Percentiles rank a stretch among this genome's conserved stretches.
Evolutionary conservation across 148 eudicot species (phyloP).

Genomic region (Rhododendron vialii): DNA sequence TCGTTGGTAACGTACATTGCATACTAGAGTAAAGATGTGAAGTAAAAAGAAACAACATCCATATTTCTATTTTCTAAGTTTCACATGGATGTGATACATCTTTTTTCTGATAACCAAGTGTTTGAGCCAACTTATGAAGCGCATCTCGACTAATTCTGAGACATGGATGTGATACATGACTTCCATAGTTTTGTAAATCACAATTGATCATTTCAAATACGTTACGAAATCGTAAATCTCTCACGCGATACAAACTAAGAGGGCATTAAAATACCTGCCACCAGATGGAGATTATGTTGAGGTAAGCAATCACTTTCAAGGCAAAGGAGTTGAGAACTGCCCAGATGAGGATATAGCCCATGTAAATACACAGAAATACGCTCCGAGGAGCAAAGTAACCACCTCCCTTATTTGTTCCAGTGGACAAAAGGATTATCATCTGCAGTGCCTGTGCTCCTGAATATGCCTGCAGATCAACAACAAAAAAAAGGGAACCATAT

Average conservation of each 20-base stretch:
- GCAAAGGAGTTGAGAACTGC: constrained; percentile 66
- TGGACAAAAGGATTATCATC: constrained; percentile 45
- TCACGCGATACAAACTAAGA: background rate
- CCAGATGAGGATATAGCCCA: constrained; percentile 41
- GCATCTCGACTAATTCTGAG: no score
- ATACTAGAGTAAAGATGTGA: no score
- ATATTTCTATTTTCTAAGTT: no score
- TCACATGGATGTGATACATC: no score
- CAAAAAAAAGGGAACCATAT: background rate
- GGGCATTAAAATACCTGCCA: constrained; percentile 46
- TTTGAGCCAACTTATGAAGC: no score
- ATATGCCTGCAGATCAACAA: constrained; percentile 35
- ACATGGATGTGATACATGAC: no score
- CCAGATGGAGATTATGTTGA: constrained; percentile 52
- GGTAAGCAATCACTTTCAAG: constrained; percentile 45
- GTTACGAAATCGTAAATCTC: background rate
- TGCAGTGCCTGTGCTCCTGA: constrained; percentile 61
- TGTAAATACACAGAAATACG: constrained; percentile 48
- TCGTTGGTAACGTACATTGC: no score
- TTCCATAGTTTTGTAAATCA: no score
- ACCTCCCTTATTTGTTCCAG: constrained; percentile 60
- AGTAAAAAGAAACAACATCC: no score
- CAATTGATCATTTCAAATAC: background rate
- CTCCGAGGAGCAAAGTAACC: constrained; percentile 60
- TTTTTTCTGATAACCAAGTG: no score